Percentiles rank a stretch among this genome's conserved stretches.
Conservation (phyloP, 495 filamentous ascomycete species). For the Aspergillus biplanus region DNA sequence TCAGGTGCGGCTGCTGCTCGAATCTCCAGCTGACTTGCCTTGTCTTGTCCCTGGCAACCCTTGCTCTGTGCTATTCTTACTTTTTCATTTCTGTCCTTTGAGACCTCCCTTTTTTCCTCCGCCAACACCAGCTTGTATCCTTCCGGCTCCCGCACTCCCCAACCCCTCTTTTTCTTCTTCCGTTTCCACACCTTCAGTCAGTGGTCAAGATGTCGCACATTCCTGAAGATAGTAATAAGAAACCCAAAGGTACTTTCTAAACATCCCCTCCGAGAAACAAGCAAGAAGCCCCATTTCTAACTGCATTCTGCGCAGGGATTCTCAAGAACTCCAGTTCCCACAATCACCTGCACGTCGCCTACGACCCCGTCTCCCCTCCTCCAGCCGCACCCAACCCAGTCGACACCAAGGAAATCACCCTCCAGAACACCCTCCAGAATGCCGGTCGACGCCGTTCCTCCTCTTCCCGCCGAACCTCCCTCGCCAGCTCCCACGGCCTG, state of each 20-base stretch:
- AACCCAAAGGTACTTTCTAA: slow-evolving; percentile 71
- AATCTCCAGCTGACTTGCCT: slow-evolving; percentile 18
- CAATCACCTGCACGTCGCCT: slow-evolving; percentile 38
- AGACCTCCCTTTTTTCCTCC: slow-evolving; percentile 7
- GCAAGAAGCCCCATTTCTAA: background rate
- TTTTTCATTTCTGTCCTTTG: slow-evolving; percentile 13
- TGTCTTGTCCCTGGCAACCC: slow-evolving; percentile 10
- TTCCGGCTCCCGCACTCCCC: background rate
- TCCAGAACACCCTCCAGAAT: slow-evolving; percentile 93
- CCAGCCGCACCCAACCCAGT: slow-evolving; percentile 33
- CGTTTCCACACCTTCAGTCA: background rate
- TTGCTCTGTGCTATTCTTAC: slow-evolving; percentile 4
- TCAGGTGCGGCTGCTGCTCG: slow-evolving; percentile 9
- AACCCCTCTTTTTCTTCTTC: slow-evolving; percentile 1
- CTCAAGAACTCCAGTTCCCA: slow-evolving; percentile 80
- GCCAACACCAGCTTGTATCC: too few species aligned
- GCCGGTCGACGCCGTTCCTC: slow-evolving; percentile 82
- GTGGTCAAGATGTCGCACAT: slow-evolving; percentile 35
- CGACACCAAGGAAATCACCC: slow-evolving; percentile 78
- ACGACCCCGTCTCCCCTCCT: slow-evolving; percentile 33
- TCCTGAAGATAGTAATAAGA: slow-evolving; percentile 53
- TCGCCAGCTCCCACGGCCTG: slow-evolving; percentile 41
- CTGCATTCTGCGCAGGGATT: slow-evolving; percentile 65
- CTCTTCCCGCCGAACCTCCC: slow-evolving; percentile 71
- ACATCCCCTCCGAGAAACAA: background rate